Evolutionary conservation across 495 filamentous ascomycete genomes (phyloP).

Genomic region (Amniculicola lignicola): DNA sequence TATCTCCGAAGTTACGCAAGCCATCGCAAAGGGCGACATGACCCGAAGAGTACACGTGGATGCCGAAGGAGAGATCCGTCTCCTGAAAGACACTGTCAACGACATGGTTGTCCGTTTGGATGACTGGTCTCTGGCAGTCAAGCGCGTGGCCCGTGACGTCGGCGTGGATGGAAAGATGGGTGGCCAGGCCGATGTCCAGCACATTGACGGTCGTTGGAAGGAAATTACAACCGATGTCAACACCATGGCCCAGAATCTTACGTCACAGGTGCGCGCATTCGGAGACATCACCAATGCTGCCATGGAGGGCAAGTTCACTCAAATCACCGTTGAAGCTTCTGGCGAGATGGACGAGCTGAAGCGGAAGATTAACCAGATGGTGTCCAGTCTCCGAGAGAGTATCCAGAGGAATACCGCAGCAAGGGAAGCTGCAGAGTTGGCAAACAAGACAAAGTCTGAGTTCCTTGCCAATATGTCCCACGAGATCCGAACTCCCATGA

Average conservation of each 20-base stretch:
- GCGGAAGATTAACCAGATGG: slow-evolving; percentile 99
- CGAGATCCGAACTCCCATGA: slow-evolving; percentile 97
- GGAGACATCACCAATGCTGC: slow-evolving; percentile 97
- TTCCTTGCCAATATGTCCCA: slow-evolving; percentile 99
- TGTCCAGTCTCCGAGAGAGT: slow-evolving; percentile 90
- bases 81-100: slow-evolving; percentile 96
- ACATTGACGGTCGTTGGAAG: slow-evolving; percentile 93
- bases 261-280: slow-evolving; percentile 95
- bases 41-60: slow-evolving; percentile 95
- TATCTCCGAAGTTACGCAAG: slow-evolving; percentile 96
- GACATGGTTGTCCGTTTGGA: slow-evolving; percentile 97
- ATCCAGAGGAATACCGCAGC: slow-evolving; percentile 97
- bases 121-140: slow-evolving; percentile 95
- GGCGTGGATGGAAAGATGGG: slow-evolving; percentile 99
- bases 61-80: slow-evolving; percentile 90
- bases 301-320: slow-evolving; percentile 94
- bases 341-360: slow-evolving; percentile 99
- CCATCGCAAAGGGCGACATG: slow-evolving; percentile 91
- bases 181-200: slow-evolving; percentile 92
- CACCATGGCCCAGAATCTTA: slow-evolving; percentile 97
- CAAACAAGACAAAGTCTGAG: slow-evolving; percentile 98
- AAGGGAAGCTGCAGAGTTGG: slow-evolving; percentile 91
- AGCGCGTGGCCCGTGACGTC: slow-evolving; percentile 93
- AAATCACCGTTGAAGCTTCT: slow-evolving; percentile 95
- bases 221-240: slow-evolving; percentile 98